phyloP scores from a whole-genome alignment of 192 early-diverging fungal species.

The Coemansia sp. region DNA sequence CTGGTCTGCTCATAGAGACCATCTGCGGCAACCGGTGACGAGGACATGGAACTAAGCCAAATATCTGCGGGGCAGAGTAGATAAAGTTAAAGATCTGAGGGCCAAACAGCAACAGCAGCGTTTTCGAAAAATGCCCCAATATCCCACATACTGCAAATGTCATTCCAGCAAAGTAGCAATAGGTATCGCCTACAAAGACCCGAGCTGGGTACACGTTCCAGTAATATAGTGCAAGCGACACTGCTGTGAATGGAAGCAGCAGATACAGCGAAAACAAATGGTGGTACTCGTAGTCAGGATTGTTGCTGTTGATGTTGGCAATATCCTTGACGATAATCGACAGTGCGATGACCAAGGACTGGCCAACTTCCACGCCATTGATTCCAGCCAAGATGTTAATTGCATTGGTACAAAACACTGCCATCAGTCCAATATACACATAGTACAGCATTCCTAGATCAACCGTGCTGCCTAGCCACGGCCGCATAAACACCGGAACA shows the following conservation, averaged over 20 bases:
- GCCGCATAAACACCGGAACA: conserved; percentile 79
- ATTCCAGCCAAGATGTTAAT: conserved; percentile 99
- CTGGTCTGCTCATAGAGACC: conserved; percentile 18
- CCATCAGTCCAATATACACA: conserved; percentile 82
- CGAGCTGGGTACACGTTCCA: conserved; percentile 93
- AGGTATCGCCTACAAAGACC: conserved; percentile 96
- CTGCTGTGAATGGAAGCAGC: conserved; percentile 88
- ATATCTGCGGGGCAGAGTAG: conserved; percentile 92
- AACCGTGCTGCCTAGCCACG: conserved; percentile 65
- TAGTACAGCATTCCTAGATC: conserved; percentile 93
- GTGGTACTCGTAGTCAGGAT: conserved; percentile 64
- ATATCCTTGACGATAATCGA: conserved; percentile 65
- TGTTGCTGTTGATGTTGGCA: conserved; percentile 32
- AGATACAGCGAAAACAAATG: conserved; percentile 90
- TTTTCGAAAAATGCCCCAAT: conserved; percentile 90
- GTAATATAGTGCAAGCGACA: conserved; percentile 72
- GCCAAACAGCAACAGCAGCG: conserved; percentile 87
- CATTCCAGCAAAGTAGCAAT: conserved; percentile 98
- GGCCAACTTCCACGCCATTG: conserved; percentile 95
- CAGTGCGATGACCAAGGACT: conserved; percentile 86
- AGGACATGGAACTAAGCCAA: conserved; percentile 90
- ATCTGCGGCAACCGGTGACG: conserved; percentile 86
- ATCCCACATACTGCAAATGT: conserved; percentile 97
- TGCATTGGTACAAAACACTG: conserved; percentile 94
- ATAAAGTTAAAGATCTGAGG: conserved; percentile 98